Evolutionary conservation across 129 eudicot genomes (phyloP).

Genomic region (Helianthus annuus): DNA sequence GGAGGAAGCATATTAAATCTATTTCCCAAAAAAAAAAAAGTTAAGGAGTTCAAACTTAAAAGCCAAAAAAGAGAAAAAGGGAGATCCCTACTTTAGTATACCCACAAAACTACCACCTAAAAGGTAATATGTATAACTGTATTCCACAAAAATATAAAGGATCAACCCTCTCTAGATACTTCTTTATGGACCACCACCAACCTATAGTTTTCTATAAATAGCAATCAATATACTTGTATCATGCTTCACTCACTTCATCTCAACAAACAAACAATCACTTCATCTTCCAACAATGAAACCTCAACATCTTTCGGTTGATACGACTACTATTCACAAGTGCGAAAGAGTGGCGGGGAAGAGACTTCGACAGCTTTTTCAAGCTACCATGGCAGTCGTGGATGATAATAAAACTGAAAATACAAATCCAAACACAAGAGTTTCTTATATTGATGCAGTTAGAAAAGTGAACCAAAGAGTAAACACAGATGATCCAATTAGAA

Average conservation of each 20-base stretch:
- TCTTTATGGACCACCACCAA: conserved; percentile 15
- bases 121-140: conserved; percentile 6
- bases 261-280: not conserved
- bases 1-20: too few relatives aligned
- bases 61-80: too few relatives aligned
- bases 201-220: conserved; percentile 26
- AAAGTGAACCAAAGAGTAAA: conserved; percentile 38
- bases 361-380: conserved; percentile 40
- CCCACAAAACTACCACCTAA: not conserved
- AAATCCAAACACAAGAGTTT: not conserved
- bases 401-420: conserved; percentile 1
- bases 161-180: not conserved
- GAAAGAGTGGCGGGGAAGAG: conserved; percentile 48
- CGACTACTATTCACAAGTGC: conserved; percentile 48
- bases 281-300: conserved; percentile 49
- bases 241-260: conserved; percentile 29
- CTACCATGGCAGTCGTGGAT: conserved; percentile 24
- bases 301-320: conserved; percentile 49
- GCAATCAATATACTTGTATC: not conserved
- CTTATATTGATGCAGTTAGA: conserved; percentile 21
- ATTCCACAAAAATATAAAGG: conserved; percentile 27
- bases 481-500: conserved; percentile 59
- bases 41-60: too few relatives aligned
- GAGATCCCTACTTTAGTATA: too few relatives aligned
- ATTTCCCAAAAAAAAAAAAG: too few relatives aligned